Conservation (phyloP, 257 asterid genomes). For the Handroanthus guayacan region DNA sequence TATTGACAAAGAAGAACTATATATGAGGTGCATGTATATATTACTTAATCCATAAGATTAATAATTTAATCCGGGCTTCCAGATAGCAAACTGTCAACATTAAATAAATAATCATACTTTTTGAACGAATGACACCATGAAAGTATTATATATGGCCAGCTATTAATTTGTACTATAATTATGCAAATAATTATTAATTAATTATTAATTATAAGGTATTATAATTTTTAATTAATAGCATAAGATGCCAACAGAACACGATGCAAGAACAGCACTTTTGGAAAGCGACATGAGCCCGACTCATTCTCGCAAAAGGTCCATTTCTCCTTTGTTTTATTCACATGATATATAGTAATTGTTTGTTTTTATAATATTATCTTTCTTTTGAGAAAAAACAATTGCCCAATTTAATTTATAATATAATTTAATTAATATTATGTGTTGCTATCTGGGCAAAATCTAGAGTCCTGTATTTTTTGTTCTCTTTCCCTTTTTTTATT, state of each 20-base stretch:
- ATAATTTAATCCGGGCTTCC: constrained; percentile 7
- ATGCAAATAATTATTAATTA: neutral
- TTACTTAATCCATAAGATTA: constrained; percentile 13
- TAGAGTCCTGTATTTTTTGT: neutral
- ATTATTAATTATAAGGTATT: neutral
- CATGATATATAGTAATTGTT: neutral
- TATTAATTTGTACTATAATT: neutral
- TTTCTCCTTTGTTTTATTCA: constrained; percentile 14
- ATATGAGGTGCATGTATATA: neutral
- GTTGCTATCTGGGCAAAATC: constrained; percentile 4
- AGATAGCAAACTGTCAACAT: constrained; percentile 33
- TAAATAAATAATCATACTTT: neutral
- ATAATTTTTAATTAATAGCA: neutral
- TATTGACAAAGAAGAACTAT: constrained; percentile 15
- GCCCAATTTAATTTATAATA: neutral
- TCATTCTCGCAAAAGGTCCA: constrained; percentile 16
- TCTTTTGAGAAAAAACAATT: neutral
- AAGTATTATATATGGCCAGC: constrained; percentile 31
- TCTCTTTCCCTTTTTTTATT: no score
- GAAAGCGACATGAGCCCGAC: constrained; percentile 46
- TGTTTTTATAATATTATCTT: neutral
- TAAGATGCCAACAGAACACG: constrained; percentile 39
- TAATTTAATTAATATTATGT: neutral
- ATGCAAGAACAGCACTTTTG: constrained; percentile 19
- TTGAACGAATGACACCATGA: neutral